phyloP scores from a whole-genome alignment of 768 basidiomycete genomes.

The Boletus subcaerulescens region DNA sequence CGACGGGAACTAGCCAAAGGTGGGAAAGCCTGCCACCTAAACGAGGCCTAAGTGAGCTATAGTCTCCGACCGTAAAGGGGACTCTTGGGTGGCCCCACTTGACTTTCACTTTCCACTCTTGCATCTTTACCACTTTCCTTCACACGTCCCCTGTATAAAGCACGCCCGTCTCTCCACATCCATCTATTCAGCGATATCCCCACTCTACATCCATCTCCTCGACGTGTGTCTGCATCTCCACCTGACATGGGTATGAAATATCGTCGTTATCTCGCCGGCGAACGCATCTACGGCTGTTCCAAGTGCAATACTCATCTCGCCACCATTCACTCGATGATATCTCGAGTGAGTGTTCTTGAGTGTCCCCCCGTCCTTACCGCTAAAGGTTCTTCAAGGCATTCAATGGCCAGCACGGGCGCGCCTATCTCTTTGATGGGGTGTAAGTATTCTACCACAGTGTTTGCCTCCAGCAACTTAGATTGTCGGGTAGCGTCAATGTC shows the following conservation, averaged over 20 bases:
- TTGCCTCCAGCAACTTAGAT: constrained; percentile 8
- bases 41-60: constrained; percentile 19
- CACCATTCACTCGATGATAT: constrained; percentile 90
- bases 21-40: constrained; percentile 26
- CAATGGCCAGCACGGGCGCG: constrained; percentile 94
- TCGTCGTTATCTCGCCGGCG: constrained; percentile 80
- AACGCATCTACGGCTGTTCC: constrained; percentile 85
- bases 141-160: constrained; percentile 33
- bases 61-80: constrained; percentile 24
- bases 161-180: constrained; percentile 1
- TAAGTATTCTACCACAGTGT: constrained; percentile 42
- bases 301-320: constrained; percentile 87
- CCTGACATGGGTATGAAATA: constrained; percentile 83
- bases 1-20: constrained; percentile 10
- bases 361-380: constrained; percentile 1
- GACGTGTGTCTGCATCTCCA: not conserved
- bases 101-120: constrained; percentile 8
- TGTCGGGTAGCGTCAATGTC: constrained; percentile 74
- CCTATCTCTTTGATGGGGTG: constrained; percentile 94
- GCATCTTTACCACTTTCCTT: constrained; percentile 15
- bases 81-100: constrained; percentile 3
- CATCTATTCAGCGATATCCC: constrained; percentile 1
- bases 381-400: constrained; percentile 64
- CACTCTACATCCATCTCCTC: not conserved
- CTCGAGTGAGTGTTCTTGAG: constrained; percentile 54